Base-by-base conservation (phyloP, 2,329 filamentous ascomycete genomes). In the Aaosphaeria pasadenensis region DNA sequence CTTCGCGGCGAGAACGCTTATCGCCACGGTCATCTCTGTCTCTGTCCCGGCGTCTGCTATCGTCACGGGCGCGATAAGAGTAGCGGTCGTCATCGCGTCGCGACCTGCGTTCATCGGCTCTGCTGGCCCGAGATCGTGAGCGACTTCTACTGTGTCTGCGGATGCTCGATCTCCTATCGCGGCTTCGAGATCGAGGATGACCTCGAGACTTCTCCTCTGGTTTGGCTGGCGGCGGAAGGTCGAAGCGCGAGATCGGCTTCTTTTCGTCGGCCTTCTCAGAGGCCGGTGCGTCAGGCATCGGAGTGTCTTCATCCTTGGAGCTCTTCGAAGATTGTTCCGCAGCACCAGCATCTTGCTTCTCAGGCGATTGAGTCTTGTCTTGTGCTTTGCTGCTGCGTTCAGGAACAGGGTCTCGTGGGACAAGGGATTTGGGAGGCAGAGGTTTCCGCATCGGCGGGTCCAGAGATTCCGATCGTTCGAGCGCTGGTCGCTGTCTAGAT, bases 381-480 rank as follows among this genome's bases (percentile, higher is more conserved):
- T 24, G 17, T 24, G 43, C 39, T 30, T 45, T 45, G 35, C 35
- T 29, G 17, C 39, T 55, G n/a, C 66, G 53, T 31, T 64, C 48
- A 30, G 61, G 47, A 28, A 53, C 52, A 6, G 69, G 67, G 35
- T 70, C 66, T 42, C 67, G 59, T 5, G 67, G 65, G 1, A 67
- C 63, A 42, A 70, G 57, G 4, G 66, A 62, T 38, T 67, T 68
- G 11, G 66, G 65, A 6, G 66, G 60, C 1, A 66, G 65, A 11
- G 64, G 60, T 56, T 70, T 72, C 9, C 64, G 64, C 49, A 62
- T 54, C 13, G 70, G 69, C 35, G 69, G 67, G 45, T 72, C 69
- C 5, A 72, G 58, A 5, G 69, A 71, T 48, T 64, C 69, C 1
- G 69, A 71, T 29, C 67, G 60, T 43, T 68, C 67, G 11, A 70